These are phyloP conservation scores for Lichenothelia convexa DNA, from an alignment of 495 filamentous ascomycete genomes.

Conservation along the genomic window DNA sequence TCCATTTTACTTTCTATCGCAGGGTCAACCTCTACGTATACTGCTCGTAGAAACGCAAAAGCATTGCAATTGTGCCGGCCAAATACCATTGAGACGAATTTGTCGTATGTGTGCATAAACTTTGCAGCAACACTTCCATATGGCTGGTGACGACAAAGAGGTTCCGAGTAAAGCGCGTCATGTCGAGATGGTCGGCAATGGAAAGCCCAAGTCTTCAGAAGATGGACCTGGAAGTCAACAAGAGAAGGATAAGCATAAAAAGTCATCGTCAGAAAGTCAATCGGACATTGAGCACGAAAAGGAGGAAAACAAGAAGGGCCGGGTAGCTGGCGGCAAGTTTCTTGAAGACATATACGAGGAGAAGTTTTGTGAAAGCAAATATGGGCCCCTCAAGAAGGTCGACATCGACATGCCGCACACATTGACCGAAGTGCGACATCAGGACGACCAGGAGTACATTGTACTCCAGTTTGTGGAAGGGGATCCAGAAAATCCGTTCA, in stretches of 20 bases:
- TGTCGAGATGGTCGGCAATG: no score
- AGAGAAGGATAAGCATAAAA: background rate
- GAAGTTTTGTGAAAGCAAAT: conserved; percentile 6
- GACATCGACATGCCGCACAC: conserved; percentile 28
- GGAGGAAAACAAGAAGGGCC: conserved; percentile 8
- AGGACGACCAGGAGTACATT: conserved; percentile 20
- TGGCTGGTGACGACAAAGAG: no score
- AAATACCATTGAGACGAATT: no score
- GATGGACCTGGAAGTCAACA: background rate
- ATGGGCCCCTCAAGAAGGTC: conserved; percentile 20
- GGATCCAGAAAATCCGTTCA: conserved; percentile 30
- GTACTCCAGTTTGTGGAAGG: conserved; percentile 23
- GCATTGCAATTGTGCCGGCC: no score
- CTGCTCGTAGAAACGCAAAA: no score
- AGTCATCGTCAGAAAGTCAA: background rate
- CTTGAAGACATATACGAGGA: conserved; percentile 11
- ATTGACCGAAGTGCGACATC: conserved; percentile 14
- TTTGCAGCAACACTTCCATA: no score
- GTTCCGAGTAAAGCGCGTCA: no score
- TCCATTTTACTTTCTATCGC: no score
- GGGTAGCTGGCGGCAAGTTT: conserved; percentile 23
- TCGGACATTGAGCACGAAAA: background rate
- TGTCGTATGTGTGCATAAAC: no score
- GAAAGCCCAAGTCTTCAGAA: no score
- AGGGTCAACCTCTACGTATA: no score